Percentiles rank a stretch among this genome's conserved stretches.
phyloP scores from a whole-genome alignment of 768 basidiomycete genomes.

The Nidula microcarpa region DNA sequence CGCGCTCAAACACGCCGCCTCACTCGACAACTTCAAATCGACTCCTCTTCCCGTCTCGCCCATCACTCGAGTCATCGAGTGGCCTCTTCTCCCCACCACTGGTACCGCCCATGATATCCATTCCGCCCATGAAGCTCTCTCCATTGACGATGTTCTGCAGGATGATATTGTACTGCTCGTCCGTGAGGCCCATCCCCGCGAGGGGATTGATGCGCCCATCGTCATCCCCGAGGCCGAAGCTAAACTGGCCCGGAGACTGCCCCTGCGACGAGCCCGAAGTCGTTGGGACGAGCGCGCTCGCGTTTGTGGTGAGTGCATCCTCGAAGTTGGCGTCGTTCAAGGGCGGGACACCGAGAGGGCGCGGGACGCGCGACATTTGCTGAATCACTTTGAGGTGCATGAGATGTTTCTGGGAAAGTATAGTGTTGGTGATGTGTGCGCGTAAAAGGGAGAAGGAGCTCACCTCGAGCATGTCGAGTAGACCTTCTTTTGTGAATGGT shows the following conservation, averaged over 20 bases:
- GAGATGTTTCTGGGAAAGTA: slow-evolving; percentile 64
- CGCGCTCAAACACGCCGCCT: slow-evolving; percentile 3
- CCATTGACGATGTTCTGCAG: slow-evolving; percentile 69
- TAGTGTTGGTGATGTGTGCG: slow-evolving; percentile 1
- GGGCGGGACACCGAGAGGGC: slow-evolving; percentile 65
- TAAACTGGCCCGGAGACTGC: slow-evolving; percentile 6
- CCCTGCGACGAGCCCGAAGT: background rate
- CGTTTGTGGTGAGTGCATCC: slow-evolving; percentile 40
- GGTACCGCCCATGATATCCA: slow-evolving; percentile 12
- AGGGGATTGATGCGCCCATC: slow-evolving; percentile 76
- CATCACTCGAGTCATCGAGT: slow-evolving; percentile 33
- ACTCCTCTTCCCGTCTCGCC: slow-evolving; percentile 50
- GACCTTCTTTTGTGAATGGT: slow-evolving; percentile 92
- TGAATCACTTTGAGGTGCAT: slow-evolving; percentile 86
- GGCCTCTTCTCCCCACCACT: slow-evolving; percentile 25
- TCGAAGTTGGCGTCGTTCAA: slow-evolving; percentile 52
- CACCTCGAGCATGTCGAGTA: slow-evolving; percentile 91
- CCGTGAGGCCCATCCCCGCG: slow-evolving; percentile 82
- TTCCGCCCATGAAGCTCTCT: slow-evolving; percentile 50
- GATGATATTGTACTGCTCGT: slow-evolving; percentile 83
- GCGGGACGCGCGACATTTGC: slow-evolving; percentile 64
- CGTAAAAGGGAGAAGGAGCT: slow-evolving; percentile 2
- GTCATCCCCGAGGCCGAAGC: slow-evolving; percentile 28
- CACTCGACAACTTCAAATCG: slow-evolving; percentile 61
- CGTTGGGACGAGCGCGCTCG: slow-evolving; percentile 3